These are phyloP conservation scores for Chionographis japonica DNA, from an alignment of 106 monocot species.

Conservation along the genomic window DNA sequence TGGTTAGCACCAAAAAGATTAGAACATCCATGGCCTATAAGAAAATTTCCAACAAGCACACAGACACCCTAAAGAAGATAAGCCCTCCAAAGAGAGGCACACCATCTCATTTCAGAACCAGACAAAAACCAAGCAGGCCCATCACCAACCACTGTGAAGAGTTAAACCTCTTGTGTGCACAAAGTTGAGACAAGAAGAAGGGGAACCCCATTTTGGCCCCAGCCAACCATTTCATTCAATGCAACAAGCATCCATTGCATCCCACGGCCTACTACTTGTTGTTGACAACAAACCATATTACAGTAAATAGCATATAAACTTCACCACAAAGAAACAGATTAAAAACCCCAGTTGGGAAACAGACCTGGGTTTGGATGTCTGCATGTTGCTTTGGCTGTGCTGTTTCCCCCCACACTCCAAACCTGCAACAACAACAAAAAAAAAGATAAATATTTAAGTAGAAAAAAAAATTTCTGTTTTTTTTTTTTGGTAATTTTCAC, in stretches of 20 bases:
- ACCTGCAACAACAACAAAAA: neutral
- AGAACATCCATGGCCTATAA: too few species aligned
- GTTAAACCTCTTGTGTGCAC: neutral
- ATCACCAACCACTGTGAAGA: neutral
- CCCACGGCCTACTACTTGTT: too few species aligned
- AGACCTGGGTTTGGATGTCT: slow-evolving; percentile 23
- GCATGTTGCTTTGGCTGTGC: slow-evolving; percentile 9
- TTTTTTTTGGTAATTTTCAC: too few species aligned
- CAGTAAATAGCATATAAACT: too few species aligned
- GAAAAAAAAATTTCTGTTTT: neutral
- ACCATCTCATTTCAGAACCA: too few species aligned
- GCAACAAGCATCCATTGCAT: neutral
- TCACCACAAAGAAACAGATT: neutral
- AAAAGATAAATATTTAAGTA: neutral
- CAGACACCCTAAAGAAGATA: too few species aligned
- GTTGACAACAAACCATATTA: too few species aligned
- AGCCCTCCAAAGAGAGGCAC: too few species aligned
- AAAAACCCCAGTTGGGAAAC: neutral
- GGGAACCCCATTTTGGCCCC: slow-evolving; percentile 1
- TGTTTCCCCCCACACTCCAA: neutral
- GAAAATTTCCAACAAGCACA: too few species aligned
- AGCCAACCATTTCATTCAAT: neutral
- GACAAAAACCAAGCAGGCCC: neutral
- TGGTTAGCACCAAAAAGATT: too few species aligned
- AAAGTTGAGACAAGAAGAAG: neutral